Evolutionary conservation across 306 rosid species (phyloP).

Genomic region (Gastrolobium bilobum): DNA sequence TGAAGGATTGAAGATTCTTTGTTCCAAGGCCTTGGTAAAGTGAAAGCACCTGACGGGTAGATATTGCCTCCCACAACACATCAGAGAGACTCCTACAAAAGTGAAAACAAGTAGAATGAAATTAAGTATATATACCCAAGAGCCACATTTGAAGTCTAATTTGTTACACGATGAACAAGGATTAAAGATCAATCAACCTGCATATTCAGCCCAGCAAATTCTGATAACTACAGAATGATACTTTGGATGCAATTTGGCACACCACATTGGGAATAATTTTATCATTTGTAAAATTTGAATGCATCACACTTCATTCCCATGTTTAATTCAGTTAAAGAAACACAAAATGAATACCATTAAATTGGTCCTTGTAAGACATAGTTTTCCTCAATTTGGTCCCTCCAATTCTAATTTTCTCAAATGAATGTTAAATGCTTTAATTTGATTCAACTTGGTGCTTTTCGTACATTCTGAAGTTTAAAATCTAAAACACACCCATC

Average conservation of each 20-base stretch:
- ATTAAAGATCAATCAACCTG: slow-evolving; percentile 35
- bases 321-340: slow-evolving; percentile 18
- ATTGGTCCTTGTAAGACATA: slow-evolving; percentile 15
- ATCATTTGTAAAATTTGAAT: slow-evolving; percentile 16
- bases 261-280: not conserved
- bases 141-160: slow-evolving; percentile 17
- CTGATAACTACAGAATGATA: slow-evolving; percentile 22
- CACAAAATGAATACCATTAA: slow-evolving; percentile 22
- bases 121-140: slow-evolving; percentile 19
- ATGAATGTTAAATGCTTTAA: not conserved
- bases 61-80: slow-evolving; percentile 90
- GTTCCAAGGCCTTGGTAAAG: slow-evolving; percentile 97
- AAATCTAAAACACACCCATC: not conserved
- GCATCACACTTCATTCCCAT: slow-evolving; percentile 7
- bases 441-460: not conserved
- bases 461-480: not conserved
- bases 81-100: slow-evolving; percentile 85
- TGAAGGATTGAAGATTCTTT: slow-evolving; percentile 92
- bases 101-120: slow-evolving; percentile 44
- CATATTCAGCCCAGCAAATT: slow-evolving; percentile 23
- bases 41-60: slow-evolving; percentile 77
- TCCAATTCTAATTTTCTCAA: slow-evolving; percentile 14
- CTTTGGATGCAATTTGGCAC: slow-evolving; percentile 2
- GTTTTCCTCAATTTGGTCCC: slow-evolving; percentile 12
- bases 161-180: not conserved